Percentiles rank a stretch among this genome's conserved stretches.
Evolutionary conservation across 2,329 filamentous ascomycete species (phyloP).

Genomic region (Epichloe sylvatica): DNA sequence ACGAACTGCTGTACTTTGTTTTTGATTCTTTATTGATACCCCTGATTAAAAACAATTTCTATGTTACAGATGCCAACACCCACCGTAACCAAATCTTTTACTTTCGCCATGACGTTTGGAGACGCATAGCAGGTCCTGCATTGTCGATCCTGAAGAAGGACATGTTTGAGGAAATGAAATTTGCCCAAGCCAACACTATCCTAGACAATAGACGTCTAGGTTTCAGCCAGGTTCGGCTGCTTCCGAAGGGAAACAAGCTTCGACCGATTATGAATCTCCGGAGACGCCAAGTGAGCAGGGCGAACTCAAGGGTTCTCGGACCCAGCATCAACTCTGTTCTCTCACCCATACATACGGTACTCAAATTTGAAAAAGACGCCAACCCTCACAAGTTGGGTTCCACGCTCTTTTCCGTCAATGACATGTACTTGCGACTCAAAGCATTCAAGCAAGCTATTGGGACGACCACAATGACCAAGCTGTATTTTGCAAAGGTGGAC

Average conservation of each 20-base stretch:
- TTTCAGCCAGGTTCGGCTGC: conserved; percentile 62
- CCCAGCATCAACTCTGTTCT: conserved; percentile 38
- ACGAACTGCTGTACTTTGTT: conserved; percentile 80
- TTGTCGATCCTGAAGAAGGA: conserved; percentile 50
- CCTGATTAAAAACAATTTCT: conserved; percentile 74
- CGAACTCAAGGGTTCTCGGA: conserved; percentile 49
- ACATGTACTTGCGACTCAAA: conserved; percentile 63
- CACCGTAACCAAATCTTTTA: conserved; percentile 78
- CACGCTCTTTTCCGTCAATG: conserved; percentile 65
- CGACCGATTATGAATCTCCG: conserved; percentile 81
- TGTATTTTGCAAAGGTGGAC: conserved; percentile 89
- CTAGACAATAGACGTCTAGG: conserved; percentile 53
- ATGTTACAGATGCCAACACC: conserved; percentile 78
- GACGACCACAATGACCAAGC: conserved; percentile 17
- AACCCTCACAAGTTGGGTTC: conserved; percentile 55
- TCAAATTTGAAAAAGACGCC: conserved; percentile 59
- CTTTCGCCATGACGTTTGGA: conserved; percentile 91
- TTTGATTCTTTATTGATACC: conserved; percentile 89
- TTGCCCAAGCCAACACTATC: conserved; percentile 39
- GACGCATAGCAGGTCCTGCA: conserved; percentile 57
- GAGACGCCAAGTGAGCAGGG: conserved; percentile 40
- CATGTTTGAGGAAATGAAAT: conserved; percentile 68
- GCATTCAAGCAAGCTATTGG: conserved; percentile 46
- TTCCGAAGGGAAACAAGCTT: conserved; percentile 63
- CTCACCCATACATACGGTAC: conserved; percentile 57